Conservation (phyloP, 352 stramenopile species). For the Globisporangium ultimum region DNA sequence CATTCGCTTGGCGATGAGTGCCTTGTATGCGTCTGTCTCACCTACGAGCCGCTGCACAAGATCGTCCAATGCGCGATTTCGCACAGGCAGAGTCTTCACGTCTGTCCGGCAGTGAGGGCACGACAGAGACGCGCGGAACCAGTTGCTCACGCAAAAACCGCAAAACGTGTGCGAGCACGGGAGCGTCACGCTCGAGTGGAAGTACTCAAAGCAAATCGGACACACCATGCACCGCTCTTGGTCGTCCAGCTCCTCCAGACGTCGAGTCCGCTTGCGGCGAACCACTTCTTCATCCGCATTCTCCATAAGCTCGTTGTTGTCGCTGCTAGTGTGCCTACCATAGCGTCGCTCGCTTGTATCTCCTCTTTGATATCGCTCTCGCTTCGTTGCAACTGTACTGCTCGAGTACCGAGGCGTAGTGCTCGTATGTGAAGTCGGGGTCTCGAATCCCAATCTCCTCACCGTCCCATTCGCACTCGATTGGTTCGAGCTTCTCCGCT, state of each 20-base stretch:
- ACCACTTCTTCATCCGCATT: slow-evolving; percentile 2
- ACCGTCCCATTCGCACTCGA: no score
- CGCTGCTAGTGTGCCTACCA: neutral
- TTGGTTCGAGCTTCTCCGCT: no score
- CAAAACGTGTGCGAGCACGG: slow-evolving; percentile 86
- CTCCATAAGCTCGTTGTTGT: slow-evolving; percentile 13
- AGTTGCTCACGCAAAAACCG: slow-evolving; percentile 69
- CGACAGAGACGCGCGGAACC: slow-evolving; percentile 72
- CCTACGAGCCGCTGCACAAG: slow-evolving; percentile 66
- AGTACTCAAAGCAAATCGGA: slow-evolving; percentile 81
- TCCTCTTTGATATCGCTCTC: slow-evolving; percentile 20
- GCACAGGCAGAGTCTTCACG: slow-evolving; percentile 67
- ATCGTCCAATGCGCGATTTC: slow-evolving; percentile 80
- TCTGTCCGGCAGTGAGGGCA: slow-evolving; percentile 71
- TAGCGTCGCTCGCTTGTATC: slow-evolving; percentile 8
- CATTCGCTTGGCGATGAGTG: slow-evolving; percentile 30
- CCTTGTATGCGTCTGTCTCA: slow-evolving; percentile 56
- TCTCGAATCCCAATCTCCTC: slow-evolving; percentile 11
- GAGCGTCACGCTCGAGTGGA: slow-evolving; percentile 69
- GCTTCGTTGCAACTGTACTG: slow-evolving; percentile 18
- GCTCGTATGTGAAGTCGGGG: slow-evolving; percentile 8
- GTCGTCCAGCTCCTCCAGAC: slow-evolving; percentile 28
- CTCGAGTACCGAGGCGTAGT: neutral
- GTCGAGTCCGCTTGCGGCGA: slow-evolving; percentile 17
- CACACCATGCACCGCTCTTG: slow-evolving; percentile 75